Conservation (phyloP, 2,329 filamentous ascomycete species). For the Trichoderma sp. region DNA sequence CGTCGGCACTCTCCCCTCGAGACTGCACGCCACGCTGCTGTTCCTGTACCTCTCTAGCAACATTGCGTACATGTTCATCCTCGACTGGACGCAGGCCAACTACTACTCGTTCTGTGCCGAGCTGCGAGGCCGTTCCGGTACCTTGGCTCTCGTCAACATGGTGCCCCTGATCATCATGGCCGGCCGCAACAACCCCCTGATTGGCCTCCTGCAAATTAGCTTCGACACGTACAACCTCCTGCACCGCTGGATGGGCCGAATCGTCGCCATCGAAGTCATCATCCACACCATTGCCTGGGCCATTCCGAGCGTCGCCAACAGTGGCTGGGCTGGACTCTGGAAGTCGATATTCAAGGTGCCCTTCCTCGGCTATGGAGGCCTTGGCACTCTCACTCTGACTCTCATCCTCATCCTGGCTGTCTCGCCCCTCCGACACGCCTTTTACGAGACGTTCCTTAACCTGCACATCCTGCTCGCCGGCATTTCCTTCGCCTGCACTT, state of each 20-base stretch:
- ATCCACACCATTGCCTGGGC: slow-evolving; percentile 72
- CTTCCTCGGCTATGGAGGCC: slow-evolving; percentile 65
- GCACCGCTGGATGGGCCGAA: slow-evolving; percentile 72
- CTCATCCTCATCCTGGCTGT: slow-evolving; percentile 67
- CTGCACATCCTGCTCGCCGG: slow-evolving; percentile 75
- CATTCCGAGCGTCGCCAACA: slow-evolving; percentile 64
- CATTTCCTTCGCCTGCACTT: slow-evolving; percentile 66
- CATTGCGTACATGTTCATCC: slow-evolving; percentile 57
- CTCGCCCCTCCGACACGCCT: slow-evolving; percentile 83
- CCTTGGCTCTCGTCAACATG: slow-evolving; percentile 83
- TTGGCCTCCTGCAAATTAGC: slow-evolving; percentile 75
- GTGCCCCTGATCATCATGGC: slow-evolving; percentile 86
- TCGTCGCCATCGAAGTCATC: slow-evolving; percentile 65
- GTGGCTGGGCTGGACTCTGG: slow-evolving; percentile 58
- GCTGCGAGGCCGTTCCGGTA: slow-evolving; percentile 80
- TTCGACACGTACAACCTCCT: slow-evolving; percentile 90
- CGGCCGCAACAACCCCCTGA: slow-evolving; percentile 89
- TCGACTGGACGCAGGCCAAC: slow-evolving; percentile 58
- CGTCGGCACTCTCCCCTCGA: slow-evolving; percentile 61
- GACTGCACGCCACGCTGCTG: slow-evolving; percentile 59
- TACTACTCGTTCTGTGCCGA: slow-evolving; percentile 69
- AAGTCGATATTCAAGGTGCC: slow-evolving; percentile 53
- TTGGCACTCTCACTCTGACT: slow-evolving; percentile 59
- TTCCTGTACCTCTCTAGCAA: slow-evolving; percentile 58
- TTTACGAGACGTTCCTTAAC: slow-evolving; percentile 95